Conservation (phyloP, 139 green algal species). For the Haematococcus sp. region DNA sequence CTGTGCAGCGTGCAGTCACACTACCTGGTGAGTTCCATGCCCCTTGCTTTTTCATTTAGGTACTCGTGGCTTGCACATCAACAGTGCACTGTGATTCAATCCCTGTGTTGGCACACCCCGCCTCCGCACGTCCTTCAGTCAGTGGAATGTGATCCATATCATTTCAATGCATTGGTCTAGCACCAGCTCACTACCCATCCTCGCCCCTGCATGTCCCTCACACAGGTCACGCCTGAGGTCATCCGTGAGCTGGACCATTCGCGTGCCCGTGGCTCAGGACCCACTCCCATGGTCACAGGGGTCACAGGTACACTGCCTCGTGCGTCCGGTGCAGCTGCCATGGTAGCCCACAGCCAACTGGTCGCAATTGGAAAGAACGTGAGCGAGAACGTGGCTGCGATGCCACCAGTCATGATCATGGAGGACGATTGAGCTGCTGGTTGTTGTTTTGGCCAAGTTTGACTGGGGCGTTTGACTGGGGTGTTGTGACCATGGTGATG, state of each 20-base stretch:
- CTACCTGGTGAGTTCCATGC: constrained; percentile 61
- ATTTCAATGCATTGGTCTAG: neutral
- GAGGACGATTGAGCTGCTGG: constrained; percentile 57
- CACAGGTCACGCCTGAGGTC: constrained; percentile 85
- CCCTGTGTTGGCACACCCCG: too few species aligned
- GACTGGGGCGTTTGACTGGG: too few species aligned
- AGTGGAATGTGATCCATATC: neutral
- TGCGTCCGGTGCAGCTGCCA: constrained; percentile 10
- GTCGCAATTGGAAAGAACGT: constrained; percentile 46
- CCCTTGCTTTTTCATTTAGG: neutral
- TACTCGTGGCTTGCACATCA: too few species aligned
- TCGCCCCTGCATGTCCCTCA: too few species aligned
- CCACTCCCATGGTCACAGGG: neutral
- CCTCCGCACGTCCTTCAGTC: too few species aligned
- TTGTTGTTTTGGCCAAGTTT: too few species aligned
- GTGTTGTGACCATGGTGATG: too few species aligned
- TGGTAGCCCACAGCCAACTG: constrained; percentile 6
- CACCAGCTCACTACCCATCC: too few species aligned
- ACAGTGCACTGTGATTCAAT: neutral
- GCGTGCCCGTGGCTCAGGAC: constrained; percentile 20
- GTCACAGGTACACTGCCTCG: neutral
- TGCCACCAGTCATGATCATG: constrained; percentile 81
- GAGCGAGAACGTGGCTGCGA: constrained; percentile 60
- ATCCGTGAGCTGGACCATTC: constrained; percentile 80
- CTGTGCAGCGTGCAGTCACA: constrained; percentile 84